Conservation (phyloP, 331 rosid genomes). For the Arachis monticola region DNA sequence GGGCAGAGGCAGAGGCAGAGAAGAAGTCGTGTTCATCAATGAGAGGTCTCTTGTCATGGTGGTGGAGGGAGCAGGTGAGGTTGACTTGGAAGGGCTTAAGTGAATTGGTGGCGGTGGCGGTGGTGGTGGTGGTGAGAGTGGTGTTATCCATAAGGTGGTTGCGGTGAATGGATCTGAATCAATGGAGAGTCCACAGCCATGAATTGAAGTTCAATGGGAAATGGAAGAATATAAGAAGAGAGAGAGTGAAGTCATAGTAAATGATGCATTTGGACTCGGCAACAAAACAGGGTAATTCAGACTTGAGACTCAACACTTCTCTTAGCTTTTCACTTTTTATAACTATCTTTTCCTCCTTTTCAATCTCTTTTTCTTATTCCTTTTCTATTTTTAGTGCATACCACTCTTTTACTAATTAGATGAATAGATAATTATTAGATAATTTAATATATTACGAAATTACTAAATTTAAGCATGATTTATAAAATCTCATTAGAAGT, state of each 20-base stretch:
- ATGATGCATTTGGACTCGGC: conserved; percentile 77
- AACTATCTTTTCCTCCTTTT: background rate
- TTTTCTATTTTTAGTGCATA: background rate
- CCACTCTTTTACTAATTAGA: too few relatives aligned
- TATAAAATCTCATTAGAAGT: too few relatives aligned
- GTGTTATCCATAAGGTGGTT: conserved; percentile 44
- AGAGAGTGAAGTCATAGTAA: conserved; percentile 40
- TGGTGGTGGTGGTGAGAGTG: conserved; percentile 20
- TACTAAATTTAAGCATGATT: too few relatives aligned
- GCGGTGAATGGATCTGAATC: conserved; percentile 75
- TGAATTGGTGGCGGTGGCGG: conserved; percentile 31
- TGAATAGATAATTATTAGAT: too few relatives aligned
- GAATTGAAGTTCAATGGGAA: conserved; percentile 49
- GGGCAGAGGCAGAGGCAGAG: conserved; percentile 29
- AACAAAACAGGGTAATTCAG: conserved; percentile 54
- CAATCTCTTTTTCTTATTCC: background rate
- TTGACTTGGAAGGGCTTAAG: conserved; percentile 63
- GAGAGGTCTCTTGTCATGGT: conserved; percentile 41
- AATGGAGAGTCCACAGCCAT: conserved; percentile 96
- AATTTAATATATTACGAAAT: too few relatives aligned
- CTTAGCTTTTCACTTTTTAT: background rate
- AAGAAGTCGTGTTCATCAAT: conserved; percentile 76
- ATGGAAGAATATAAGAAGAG: conserved; percentile 27
- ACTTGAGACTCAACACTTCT: conserved; percentile 29
- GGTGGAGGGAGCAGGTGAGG: conserved; percentile 43